These are phyloP conservation scores for Vigna reflexopilosa DNA, from an alignment of 306 rosid species.

Conservation along the genomic window DNA sequence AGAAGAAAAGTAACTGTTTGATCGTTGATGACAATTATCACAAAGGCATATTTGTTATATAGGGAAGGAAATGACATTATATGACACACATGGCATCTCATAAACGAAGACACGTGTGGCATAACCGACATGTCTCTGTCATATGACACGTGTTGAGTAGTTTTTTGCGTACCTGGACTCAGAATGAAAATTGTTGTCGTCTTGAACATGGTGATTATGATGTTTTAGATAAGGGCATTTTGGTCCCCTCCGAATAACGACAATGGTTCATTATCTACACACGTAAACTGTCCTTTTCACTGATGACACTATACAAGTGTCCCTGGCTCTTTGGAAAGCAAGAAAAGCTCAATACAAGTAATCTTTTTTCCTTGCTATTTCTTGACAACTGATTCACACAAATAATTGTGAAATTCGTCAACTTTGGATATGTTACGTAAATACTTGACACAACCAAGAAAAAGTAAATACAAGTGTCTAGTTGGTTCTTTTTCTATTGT, in stretches of 20 bases:
- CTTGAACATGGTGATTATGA: conserved; percentile 18
- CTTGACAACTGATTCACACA: conserved; percentile 12
- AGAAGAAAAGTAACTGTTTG: conserved; percentile 30
- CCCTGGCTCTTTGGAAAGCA: background rate
- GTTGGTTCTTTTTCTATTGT: conserved; percentile 21
- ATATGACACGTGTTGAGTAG: conserved; percentile 44
- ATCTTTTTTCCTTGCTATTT: background rate
- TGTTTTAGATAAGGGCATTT: background rate
- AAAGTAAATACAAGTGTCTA: conserved; percentile 13
- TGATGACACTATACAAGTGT: conserved; percentile 21
- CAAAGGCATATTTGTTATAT: conserved; percentile 32
- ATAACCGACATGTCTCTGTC: conserved; percentile 26
- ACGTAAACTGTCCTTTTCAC: conserved; percentile 4
- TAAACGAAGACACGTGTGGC: conserved; percentile 42
- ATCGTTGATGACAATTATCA: background rate
- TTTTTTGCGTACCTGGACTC: conserved; percentile 31
- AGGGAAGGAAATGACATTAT: background rate
- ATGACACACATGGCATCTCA: conserved; percentile 47
- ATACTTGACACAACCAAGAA: background rate
- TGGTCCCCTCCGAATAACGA: background rate
- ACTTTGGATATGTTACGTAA: conserved; percentile 25
- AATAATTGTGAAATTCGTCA: conserved; percentile 21
- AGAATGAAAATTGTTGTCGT: background rate
- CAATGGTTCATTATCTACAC: background rate
- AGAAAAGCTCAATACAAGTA: background rate